phyloP scores from a whole-genome alignment of 148 eudicot genomes.

The Spergularia marina region DNA sequence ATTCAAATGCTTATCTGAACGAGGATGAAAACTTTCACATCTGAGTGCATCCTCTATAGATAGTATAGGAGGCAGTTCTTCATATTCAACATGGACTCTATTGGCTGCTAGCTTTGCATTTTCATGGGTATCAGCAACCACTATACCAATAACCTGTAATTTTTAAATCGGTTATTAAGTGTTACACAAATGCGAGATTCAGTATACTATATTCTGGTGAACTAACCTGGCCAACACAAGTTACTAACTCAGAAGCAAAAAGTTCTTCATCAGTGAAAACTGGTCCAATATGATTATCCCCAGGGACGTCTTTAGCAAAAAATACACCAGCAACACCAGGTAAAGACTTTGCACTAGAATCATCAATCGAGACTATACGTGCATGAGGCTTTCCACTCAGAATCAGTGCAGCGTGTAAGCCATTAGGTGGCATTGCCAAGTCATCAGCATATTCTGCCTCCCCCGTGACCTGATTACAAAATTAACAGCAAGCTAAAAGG shows the following conservation, averaged over 20 bases:
- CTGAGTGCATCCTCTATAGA: constrained; percentile 80
- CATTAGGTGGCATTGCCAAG: constrained; percentile 67
- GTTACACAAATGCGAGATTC: background rate
- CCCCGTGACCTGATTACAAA: constrained; percentile 66
- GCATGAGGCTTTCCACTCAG: constrained; percentile 96
- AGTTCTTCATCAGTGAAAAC: constrained; percentile 80
- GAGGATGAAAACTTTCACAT: constrained; percentile 66
- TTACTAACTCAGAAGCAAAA: constrained; percentile 86
- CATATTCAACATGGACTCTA: constrained; percentile 74
- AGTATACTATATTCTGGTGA: background rate
- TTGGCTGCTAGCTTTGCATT: constrained; percentile 86
- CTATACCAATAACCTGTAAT: constrained; percentile 79
- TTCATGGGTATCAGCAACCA: constrained; percentile 95
- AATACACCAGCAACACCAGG: constrained; percentile 82
- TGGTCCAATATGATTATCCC: constrained; percentile 68
- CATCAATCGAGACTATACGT: constrained; percentile 77
- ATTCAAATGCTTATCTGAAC: constrained; percentile 54
- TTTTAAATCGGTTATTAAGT: constrained; percentile 1
- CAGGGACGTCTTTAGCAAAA: constrained; percentile 84
- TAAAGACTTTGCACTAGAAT: constrained; percentile 65
- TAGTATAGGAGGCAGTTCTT: constrained; percentile 79
- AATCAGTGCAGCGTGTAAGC: constrained; percentile 80
- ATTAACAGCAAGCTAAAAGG: background rate
- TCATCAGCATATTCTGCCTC: constrained; percentile 98
- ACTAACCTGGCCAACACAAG: constrained; percentile 94